Evolutionary conservation across 169 alveolate species (phyloP).

Genomic region (Sarcocystis neurona): DNA sequence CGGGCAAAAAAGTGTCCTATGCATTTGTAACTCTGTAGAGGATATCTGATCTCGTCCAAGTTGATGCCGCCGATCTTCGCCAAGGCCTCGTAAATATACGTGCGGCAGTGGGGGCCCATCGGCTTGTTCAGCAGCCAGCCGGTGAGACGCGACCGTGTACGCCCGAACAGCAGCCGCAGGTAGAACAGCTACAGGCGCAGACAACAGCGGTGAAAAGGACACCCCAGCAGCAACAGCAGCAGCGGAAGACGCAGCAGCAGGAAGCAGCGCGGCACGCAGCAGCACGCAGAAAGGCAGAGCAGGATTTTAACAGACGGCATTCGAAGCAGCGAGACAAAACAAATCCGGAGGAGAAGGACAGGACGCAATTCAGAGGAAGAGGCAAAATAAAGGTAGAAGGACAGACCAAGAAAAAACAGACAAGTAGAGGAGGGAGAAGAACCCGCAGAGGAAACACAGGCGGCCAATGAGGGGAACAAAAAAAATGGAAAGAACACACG

Average conservation of each 20-base stretch:
- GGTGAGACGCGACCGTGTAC: conserved; percentile 48
- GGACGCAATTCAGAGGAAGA: no score
- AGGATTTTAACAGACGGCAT: no score
- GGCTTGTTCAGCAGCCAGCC: conserved; percentile 36
- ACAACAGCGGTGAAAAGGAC: conserved; percentile 9
- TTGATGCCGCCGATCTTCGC: conserved; percentile 31
- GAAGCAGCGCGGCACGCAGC: not conserved
- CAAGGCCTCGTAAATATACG: not conserved
- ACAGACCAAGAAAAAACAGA: no score
- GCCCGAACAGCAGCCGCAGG: conserved; percentile 50
- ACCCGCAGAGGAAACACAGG: no score
- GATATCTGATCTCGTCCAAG: conserved; percentile 55
- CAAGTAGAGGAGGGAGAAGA: no score
- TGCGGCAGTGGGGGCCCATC: not conserved
- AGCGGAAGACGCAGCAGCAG: not conserved
- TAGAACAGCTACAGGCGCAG: conserved; percentile 31
- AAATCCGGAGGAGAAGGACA: no score
- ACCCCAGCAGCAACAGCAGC: not conserved
- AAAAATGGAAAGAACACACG: no score
- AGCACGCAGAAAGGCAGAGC: not conserved
- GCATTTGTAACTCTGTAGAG: conserved; percentile 52
- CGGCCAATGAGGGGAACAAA: no score
- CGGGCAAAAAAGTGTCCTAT: conserved; percentile 51
- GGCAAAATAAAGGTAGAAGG: no score
- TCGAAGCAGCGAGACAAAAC: no score